Base-by-base conservation (phyloP, 176 grass and related monocot genomes). In the Oryza meridionalis region DNA sequence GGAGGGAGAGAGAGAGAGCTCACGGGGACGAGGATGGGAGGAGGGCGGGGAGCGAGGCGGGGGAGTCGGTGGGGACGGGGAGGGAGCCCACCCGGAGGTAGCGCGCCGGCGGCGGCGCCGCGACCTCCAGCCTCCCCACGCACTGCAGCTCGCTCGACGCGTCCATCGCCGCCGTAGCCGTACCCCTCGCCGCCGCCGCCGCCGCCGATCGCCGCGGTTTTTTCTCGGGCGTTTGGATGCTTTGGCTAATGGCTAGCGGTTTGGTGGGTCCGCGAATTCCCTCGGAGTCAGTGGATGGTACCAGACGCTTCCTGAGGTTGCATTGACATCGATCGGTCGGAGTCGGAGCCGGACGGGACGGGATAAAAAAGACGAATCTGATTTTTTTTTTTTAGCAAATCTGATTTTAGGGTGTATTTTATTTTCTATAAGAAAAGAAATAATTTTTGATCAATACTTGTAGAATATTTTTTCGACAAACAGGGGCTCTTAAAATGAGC, bases 41-140 rank as follows among this genome's bases (percentile, higher is more conserved):
- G 83, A 94, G 91, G 6, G 88, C 93, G 45, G 96, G 92, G 16
- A 82, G 89, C 42, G 78, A 90, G 73, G 92, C 87, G 49, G 86
- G 70, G 85, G 86, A 83, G 91, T 99, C 89, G 77, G 96, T 99
- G 61, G 93, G 93, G 42, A 96, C 93, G 17, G 96, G 96, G 55
- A 98, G 91, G 73, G 96, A 93, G 44, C 96, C 96, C 37, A 90
- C 84, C 67, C 93, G 94, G 70, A 99, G 84, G 83, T 95, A 99
- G 25, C 89, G 87, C 46, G 92, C 89, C 61, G 89, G 91, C 85
- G 92, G 90, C 58, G 91, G 93, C 70, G 94, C 86, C 12, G 91
- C 73, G 61, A 99, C 85, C 91, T 99, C 93, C 67, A 99, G 83
- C 69, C 90, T 83, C 22, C 96, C 96, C 55, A 99, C 96, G 91